These are phyloP conservation scores for Grifola frondosa DNA, from an alignment of 1,284 basidiomycete species.

Conservation along the genomic window DNA sequence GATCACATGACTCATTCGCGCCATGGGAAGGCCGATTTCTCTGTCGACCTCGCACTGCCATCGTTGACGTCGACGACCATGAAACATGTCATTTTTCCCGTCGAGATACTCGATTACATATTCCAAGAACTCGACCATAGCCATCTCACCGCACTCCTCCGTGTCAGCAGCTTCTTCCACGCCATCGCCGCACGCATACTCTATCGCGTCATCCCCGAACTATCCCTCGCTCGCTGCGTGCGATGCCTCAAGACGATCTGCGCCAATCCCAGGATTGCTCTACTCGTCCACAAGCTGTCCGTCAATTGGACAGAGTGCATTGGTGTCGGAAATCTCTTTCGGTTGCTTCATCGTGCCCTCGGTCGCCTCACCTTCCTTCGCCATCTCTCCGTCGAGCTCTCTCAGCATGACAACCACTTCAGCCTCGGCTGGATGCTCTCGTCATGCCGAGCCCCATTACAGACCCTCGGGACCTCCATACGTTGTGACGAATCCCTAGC, in stretches of 20 bases:
- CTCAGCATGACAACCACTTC: slow-evolving; percentile 33
- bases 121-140: slow-evolving; percentile 33
- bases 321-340: slow-evolving; percentile 44
- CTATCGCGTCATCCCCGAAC: slow-evolving; percentile 45
- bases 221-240: slow-evolving; percentile 33
- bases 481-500: slow-evolving; percentile 47
- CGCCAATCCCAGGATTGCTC: slow-evolving; percentile 32
- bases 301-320: slow-evolving; percentile 39
- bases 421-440: slow-evolving; percentile 48
- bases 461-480: slow-evolving; percentile 51
- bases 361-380: slow-evolving; percentile 38
- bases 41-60: no score
- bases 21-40: no score
- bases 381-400: slow-evolving; percentile 49
- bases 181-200: slow-evolving; percentile 41
- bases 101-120: slow-evolving; percentile 51
- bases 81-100: slow-evolving; percentile 43
- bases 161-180: slow-evolving; percentile 39
- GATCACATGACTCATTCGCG: no score
- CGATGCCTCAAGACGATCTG: slow-evolving; percentile 42
- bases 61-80: no score
- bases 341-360: slow-evolving; percentile 46
- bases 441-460: slow-evolving; percentile 40
- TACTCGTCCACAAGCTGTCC: slow-evolving; percentile 44
- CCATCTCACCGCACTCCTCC: slow-evolving; percentile 29